Percentiles rank a stretch among this genome's conserved stretches.
These are phyloP conservation scores for Trypanosoma mega DNA, from an alignment of 208 protist species.

Conservation along the genomic window DNA sequence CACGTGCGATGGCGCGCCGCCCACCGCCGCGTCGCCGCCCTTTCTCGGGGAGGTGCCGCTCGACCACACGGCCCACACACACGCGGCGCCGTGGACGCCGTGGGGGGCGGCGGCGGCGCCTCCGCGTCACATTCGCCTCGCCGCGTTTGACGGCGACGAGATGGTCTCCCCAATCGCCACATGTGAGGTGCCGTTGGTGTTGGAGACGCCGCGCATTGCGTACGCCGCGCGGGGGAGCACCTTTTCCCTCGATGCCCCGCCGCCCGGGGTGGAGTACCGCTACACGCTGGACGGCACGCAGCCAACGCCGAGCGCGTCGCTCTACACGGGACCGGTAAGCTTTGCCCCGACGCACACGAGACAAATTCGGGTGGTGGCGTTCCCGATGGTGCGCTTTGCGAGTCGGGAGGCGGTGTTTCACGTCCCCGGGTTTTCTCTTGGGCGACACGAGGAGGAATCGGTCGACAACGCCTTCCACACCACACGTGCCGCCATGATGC, in stretches of 20 bases:
- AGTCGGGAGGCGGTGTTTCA: slow-evolving; percentile 34
- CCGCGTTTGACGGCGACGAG: slow-evolving; percentile 19
- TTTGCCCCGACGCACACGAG: neutral
- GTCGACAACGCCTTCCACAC: slow-evolving; percentile 10
- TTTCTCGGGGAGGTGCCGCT: slow-evolving; percentile 10
- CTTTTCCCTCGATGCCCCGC: slow-evolving; percentile 23
- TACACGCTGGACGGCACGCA: slow-evolving; percentile 53
- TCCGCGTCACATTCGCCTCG: slow-evolving; percentile 21
- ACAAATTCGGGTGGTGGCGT: slow-evolving; percentile 33
- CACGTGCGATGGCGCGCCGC: slow-evolving; percentile 28
- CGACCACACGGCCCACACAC: neutral
- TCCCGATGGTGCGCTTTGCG: slow-evolving; percentile 34
- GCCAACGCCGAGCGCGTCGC: slow-evolving; percentile 16
- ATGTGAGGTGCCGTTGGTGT: slow-evolving; percentile 28
- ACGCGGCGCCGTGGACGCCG: slow-evolving; percentile 8
- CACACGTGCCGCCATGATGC: slow-evolving; percentile 14
- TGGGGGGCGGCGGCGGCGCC: slow-evolving; percentile 11
- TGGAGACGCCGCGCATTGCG: slow-evolving; percentile 33
- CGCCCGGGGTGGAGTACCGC: slow-evolving; percentile 29
- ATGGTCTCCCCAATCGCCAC: slow-evolving; percentile 15
- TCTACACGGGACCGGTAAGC: slow-evolving; percentile 26
- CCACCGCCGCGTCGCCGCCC: slow-evolving; percentile 17
- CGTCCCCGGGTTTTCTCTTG: slow-evolving; percentile 1
- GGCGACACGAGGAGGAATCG: neutral
- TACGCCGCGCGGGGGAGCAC: slow-evolving; percentile 18